phyloP scores from a whole-genome alignment of 208 protist genomes.

The Porcisia hertigi region DNA sequence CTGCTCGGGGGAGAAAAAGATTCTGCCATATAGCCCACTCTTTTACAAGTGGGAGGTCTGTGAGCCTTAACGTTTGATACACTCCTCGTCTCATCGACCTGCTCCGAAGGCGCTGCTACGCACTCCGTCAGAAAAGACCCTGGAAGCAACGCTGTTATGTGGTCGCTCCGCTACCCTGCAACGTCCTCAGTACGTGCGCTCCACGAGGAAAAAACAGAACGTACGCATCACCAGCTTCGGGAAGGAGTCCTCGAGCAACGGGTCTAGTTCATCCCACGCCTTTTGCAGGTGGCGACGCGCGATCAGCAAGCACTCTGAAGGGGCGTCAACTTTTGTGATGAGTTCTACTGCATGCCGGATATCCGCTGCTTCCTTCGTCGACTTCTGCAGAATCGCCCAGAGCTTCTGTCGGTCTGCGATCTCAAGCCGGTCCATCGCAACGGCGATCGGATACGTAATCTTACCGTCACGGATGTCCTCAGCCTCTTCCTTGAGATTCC shows the following conservation, averaged over 20 bases:
- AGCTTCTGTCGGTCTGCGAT: constrained; percentile 33
- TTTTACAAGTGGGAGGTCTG: not conserved
- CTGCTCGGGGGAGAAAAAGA: too few relatives aligned
- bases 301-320: constrained; percentile 38
- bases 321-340: constrained; percentile 29
- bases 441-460: constrained; percentile 65
- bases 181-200: constrained; percentile 26
- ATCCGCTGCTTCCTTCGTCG: constrained; percentile 19
- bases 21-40: not conserved
- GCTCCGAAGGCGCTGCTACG: too few relatives aligned
- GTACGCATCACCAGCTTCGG: constrained; percentile 57
- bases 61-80: not conserved
- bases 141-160: not conserved
- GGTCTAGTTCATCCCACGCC: constrained; percentile 46
- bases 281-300: constrained; percentile 34
- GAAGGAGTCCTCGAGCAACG: constrained; percentile 42
- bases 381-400: constrained; percentile 37
- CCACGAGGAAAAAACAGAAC: constrained; percentile 45
- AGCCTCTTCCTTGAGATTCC: constrained; percentile 35
- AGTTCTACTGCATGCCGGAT: constrained; percentile 34
- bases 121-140: not conserved
- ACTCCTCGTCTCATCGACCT: not conserved
- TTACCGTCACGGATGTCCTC: constrained; percentile 62
- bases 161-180: not conserved
- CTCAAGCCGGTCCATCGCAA: constrained; percentile 41